These are phyloP conservation scores for Blastocrithidia nonstop DNA, from an alignment of 208 protist species.

Conservation along the genomic window DNA sequence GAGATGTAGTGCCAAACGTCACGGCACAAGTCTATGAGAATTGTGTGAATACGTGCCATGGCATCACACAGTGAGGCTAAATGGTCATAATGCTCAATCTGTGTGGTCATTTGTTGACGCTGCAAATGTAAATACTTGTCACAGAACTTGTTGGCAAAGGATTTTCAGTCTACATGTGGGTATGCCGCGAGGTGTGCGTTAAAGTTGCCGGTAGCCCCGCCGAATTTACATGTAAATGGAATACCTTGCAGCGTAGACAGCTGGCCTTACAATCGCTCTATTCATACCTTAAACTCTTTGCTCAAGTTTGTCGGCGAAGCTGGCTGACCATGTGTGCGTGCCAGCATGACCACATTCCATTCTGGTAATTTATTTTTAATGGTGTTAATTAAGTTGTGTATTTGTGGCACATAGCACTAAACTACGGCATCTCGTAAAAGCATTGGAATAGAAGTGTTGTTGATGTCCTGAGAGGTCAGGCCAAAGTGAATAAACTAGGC, in stretches of 20 bases:
- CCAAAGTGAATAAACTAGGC: constrained; percentile 94
- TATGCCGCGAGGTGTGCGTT: constrained; percentile 88
- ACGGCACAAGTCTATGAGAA: constrained; percentile 85
- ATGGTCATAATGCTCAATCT: constrained; percentile 93
- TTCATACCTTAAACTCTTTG: constrained; percentile 87
- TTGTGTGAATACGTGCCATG: constrained; percentile 82
- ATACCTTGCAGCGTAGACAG: constrained; percentile 28
- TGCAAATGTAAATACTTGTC: constrained; percentile 53
- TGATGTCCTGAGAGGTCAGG: constrained; percentile 95
- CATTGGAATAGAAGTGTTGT: constrained; percentile 92
- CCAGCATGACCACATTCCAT: constrained; percentile 85
- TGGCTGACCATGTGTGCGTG: constrained; percentile 89
- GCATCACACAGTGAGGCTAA: constrained; percentile 85
- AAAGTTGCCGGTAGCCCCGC: constrained; percentile 89
- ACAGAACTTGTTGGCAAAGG: constrained; percentile 77
- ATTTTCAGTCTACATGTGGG: constrained; percentile 69
- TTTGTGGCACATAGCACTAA: constrained; percentile 50
- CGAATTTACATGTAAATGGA: constrained; percentile 80
- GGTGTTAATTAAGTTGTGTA: constrained; percentile 28
- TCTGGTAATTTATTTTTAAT: constrained; percentile 42
- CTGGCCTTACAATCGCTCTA: constrained; percentile 82
- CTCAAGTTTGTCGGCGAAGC: constrained; percentile 88
- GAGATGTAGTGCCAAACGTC: constrained; percentile 94
- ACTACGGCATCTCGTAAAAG: constrained; percentile 78
- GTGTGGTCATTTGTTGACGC: constrained; percentile 84